phyloP scores from a whole-genome alignment of 164 flowering plant species.

The Nymphaea colorata region DNA sequence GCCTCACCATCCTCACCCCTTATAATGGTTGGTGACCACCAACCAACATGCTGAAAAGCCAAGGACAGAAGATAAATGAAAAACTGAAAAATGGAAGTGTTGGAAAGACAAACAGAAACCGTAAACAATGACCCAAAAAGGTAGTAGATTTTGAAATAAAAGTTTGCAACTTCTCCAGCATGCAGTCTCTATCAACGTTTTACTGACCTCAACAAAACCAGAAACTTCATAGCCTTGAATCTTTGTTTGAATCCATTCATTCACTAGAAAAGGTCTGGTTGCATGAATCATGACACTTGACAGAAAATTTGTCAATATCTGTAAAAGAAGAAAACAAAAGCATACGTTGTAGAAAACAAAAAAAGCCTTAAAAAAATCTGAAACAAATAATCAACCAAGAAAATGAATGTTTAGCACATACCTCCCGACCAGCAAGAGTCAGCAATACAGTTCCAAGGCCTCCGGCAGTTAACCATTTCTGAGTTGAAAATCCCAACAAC shows the following conservation, averaged over 20 bases:
- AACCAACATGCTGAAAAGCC: conserved; percentile 76
- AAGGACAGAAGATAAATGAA: background rate
- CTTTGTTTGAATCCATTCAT: conserved; percentile 95
- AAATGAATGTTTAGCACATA: conserved; percentile 6
- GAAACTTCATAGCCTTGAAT: conserved; percentile 97
- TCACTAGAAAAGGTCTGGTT: conserved; percentile 79
- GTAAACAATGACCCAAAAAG: too few relatives aligned
- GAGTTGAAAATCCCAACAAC: conserved; percentile 90
- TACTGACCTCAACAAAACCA: conserved; percentile 95
- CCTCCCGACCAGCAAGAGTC: conserved; percentile 99
- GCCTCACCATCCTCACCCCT: conserved; percentile 99
- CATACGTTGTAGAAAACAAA: background rate
- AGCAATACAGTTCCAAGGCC: conserved; percentile 96
- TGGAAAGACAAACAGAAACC: background rate
- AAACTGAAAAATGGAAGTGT: background rate
- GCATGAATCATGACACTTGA: conserved; percentile 96
- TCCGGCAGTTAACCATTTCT: conserved; percentile 96
- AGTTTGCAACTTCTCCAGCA: too few relatives aligned
- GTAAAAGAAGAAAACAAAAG: conserved; percentile 7
- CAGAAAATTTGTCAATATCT: conserved; percentile 93
- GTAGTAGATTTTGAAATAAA: background rate
- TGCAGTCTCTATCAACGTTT: too few relatives aligned
- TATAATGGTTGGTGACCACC: conserved; percentile 98
- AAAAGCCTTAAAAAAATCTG: background rate
- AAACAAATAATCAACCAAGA: background rate